Percentiles rank a stretch among this genome's conserved stretches.
Conservation (phyloP, 129 eudicot genomes). For the Flaveria trinervia region DNA sequence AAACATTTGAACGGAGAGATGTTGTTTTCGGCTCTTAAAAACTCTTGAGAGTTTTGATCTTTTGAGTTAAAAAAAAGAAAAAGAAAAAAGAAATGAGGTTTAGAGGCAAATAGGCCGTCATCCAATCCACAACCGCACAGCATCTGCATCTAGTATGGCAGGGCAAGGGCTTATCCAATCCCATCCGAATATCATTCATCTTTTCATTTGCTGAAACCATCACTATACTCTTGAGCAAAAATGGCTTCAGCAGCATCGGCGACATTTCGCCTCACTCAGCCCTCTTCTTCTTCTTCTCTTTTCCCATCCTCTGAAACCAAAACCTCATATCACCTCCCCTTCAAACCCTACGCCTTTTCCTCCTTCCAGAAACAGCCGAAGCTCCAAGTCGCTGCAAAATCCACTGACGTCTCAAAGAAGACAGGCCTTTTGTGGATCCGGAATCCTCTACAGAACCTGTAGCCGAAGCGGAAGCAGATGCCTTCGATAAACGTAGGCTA, state of each 20-base stretch:
- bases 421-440: conserved; percentile 52
- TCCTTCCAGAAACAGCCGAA: conserved; percentile 37
- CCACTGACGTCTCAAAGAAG: conserved; percentile 78
- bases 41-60: too few relatives aligned
- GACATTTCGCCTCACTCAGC: conserved; percentile 51
- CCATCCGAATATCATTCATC: not conserved
- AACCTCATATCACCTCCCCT: conserved; percentile 38
- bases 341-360: conserved; percentile 42
- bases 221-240: not conserved
- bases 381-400: conserved; percentile 39
- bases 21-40: too few relatives aligned
- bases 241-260: conserved; percentile 83
- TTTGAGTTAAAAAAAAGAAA: too few relatives aligned
- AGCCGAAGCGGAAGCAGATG: not conserved
- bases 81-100: not conserved
- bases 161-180: not conserved
- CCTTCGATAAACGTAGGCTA: conserved; percentile 52
- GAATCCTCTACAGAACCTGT: not conserved
- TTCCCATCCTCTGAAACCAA: conserved; percentile 20
- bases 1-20: too few relatives aligned
- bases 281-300: conserved; percentile 6
- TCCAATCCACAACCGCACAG: not conserved
- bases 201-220: not conserved
- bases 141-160: not conserved
- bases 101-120: not conserved